Conservation (phyloP, 2,329 filamentous ascomycete genomes). For the Amauroascus verrucosus region DNA sequence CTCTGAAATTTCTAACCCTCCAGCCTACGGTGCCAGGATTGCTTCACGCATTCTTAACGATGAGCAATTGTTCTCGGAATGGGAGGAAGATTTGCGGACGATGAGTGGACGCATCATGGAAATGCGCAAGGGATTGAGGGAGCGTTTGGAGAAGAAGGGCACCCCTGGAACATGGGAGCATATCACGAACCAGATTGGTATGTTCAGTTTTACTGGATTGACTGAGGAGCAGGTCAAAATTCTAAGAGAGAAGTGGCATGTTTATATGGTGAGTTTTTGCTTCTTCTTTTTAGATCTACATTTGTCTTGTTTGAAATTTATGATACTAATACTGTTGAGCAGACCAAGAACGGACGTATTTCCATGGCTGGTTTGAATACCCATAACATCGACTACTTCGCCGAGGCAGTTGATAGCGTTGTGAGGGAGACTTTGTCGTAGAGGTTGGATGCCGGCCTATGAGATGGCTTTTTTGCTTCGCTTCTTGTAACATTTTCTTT, state of each 20-base stretch:
- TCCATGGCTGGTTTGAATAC: conserved; percentile 97
- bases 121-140: conserved; percentile 72
- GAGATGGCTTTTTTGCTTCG: neutral
- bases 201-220: conserved; percentile 76
- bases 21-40: conserved; percentile 85
- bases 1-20: conserved; percentile 94
- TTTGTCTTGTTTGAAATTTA: neutral
- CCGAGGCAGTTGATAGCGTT: conserved; percentile 75
- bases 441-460: neutral
- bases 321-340: neutral
- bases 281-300: too few species aligned
- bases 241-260: conserved; percentile 40
- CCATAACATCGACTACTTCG: conserved; percentile 85
- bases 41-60: conserved; percentile 79
- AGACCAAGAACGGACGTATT: conserved; percentile 93
- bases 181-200: conserved; percentile 97
- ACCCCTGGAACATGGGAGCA: conserved; percentile 93
- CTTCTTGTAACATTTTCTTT: neutral
- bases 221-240: conserved; percentile 39
- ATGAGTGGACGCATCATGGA: conserved; percentile 93
- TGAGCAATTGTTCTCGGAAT: conserved; percentile 68
- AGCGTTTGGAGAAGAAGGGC: conserved; percentile 69
- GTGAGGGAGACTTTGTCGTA: conserved; percentile 41
- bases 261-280: conserved; percentile 40
- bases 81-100: conserved; percentile 80